phyloP scores from a whole-genome alignment of 768 basidiomycete genomes.

The Atractiella rhizophila region DNA sequence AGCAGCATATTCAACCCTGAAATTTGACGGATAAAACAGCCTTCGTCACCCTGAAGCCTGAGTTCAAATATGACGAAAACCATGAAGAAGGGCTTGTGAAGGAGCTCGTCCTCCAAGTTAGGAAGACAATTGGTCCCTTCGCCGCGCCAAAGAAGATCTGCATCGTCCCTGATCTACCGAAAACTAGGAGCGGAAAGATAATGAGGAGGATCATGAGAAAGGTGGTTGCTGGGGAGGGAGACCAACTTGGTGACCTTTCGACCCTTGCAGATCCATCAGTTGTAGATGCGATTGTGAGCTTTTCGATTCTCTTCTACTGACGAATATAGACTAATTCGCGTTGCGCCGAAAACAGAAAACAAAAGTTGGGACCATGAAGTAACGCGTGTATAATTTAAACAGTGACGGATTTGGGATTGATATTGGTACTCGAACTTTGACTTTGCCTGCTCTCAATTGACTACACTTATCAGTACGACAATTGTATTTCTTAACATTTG shows the following conservation, averaged over 20 bases:
- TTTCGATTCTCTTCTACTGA: too few species aligned
- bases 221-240: slow-evolving; percentile 77
- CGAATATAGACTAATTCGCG: too few species aligned
- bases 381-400: too few species aligned
- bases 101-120: slow-evolving; percentile 78
- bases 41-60: slow-evolving; percentile 83
- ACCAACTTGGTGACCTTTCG: slow-evolving; percentile 82
- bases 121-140: slow-evolving; percentile 94
- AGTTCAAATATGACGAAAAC: slow-evolving; percentile 47
- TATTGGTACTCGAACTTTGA: too few species aligned
- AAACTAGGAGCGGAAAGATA: slow-evolving; percentile 28
- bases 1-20: neutral
- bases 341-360: too few species aligned
- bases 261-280: slow-evolving; percentile 71
- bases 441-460: too few species aligned
- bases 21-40: slow-evolving; percentile 18
- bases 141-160: slow-evolving; percentile 79
- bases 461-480: too few species aligned
- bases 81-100: slow-evolving; percentile 49
- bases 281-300: slow-evolving; percentile 58
- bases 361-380: too few species aligned
- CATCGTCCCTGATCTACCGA: slow-evolving; percentile 28
- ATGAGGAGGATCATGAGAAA: slow-evolving; percentile 93
- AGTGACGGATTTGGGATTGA: too few species aligned
- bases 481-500: too few species aligned